Conservation (phyloP, 495 filamentous ascomycete species). For the Thermochaetoides thermophila region DNA sequence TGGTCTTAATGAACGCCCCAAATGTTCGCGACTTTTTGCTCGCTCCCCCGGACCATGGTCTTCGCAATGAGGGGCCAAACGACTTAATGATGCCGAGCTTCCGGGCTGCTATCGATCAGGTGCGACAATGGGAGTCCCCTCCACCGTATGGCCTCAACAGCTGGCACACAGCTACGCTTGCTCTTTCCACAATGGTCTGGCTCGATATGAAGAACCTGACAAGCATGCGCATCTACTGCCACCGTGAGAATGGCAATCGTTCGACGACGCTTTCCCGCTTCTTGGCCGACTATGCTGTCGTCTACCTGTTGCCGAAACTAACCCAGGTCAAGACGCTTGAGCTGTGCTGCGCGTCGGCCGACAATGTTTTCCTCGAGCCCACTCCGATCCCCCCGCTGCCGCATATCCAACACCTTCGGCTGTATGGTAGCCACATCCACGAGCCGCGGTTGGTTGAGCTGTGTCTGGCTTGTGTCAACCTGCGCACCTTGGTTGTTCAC, state of each 20-base stretch:
- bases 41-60: conserved; percentile 16
- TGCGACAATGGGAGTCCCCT: no score
- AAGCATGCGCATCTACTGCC: conserved; percentile 21
- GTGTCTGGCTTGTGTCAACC: conserved; percentile 16
- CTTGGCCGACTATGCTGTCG: conserved; percentile 15
- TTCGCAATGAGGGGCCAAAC: conserved; percentile 1
- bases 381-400: conserved; percentile 13
- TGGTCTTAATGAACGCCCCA: conserved; percentile 10
- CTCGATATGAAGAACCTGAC: conserved; percentile 11
- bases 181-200: no score
- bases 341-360: conserved; percentile 16
- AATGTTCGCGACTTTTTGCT: conserved; percentile 15
- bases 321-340: conserved; percentile 19
- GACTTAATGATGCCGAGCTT: conserved; percentile 5
- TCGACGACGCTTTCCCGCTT: conserved; percentile 12
- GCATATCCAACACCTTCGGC: conserved; percentile 16
- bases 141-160: no score
- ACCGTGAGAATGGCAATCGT: conserved; percentile 16
- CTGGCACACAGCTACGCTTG: no score
- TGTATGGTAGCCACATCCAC: conserved; percentile 20
- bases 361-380: conserved; percentile 4
- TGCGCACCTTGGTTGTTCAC: conserved; percentile 18
- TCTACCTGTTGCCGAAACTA: conserved; percentile 7
- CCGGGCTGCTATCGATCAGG: conserved; percentile 7
- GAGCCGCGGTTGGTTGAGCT: conserved; percentile 17